These are phyloP conservation scores for Gracilariopsis chorda DNA, from an alignment of 23 red algal species.

Conservation along the genomic window DNA sequence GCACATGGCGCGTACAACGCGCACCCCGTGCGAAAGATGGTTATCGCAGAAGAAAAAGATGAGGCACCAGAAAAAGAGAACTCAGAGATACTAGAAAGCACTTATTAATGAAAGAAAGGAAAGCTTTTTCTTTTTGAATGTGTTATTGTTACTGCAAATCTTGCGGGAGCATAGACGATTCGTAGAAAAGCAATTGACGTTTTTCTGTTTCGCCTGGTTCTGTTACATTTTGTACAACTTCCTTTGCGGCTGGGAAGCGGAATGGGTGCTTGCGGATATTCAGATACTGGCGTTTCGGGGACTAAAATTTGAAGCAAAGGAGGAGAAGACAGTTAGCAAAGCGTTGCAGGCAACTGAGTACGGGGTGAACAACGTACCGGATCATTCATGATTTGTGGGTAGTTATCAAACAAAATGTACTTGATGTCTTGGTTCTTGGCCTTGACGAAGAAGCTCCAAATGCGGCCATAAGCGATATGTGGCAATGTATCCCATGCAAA, in stretches of 20 bases:
- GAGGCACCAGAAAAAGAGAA: neutral
- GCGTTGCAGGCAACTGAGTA: neutral
- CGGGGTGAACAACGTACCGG: constrained; percentile 39
- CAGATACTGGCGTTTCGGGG: constrained; percentile 71
- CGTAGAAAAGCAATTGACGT: constrained; percentile 71
- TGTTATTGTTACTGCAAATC: constrained; percentile 39
- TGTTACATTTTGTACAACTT: constrained; percentile 72
- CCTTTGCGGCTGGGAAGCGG: constrained; percentile 74
- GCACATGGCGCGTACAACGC: constrained; percentile 78
- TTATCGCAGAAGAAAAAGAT: neutral
- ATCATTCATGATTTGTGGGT: constrained; percentile 71
- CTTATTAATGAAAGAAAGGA: neutral
- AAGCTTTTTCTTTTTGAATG: too few species aligned
- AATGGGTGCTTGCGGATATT: constrained; percentile 82
- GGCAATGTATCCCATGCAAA: constrained; percentile 72
- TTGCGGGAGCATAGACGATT: constrained; percentile 48
- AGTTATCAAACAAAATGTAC: constrained; percentile 79
- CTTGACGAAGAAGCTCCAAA: constrained; percentile 78
- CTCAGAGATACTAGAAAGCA: neutral
- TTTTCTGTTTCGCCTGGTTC: constrained; percentile 78
- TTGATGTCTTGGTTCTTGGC: constrained; percentile 47
- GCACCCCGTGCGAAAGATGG: neutral
- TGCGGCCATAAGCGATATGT: constrained; percentile 68
- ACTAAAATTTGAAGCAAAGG: neutral
- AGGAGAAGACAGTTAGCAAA: neutral